Conservation (phyloP, 208 protist genomes). For the Tritrichomonas foetus region DNA sequence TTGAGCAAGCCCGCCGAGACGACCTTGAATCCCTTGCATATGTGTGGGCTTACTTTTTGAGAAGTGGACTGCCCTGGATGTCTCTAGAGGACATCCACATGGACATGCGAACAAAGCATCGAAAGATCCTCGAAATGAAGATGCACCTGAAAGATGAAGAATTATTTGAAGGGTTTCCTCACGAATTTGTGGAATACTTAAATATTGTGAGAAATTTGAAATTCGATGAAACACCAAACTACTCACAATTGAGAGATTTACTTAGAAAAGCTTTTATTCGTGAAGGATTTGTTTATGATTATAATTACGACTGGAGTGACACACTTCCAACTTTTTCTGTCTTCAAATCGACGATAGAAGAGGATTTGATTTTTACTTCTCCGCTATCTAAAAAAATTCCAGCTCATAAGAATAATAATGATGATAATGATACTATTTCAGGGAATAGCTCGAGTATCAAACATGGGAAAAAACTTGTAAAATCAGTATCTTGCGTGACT, state of each 20-base stretch:
- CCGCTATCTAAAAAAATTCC: too few species aligned
- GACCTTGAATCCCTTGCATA: constrained; percentile 22
- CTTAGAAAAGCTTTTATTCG: not conserved
- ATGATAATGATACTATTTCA: too few species aligned
- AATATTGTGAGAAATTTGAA: not conserved
- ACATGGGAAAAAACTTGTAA: too few species aligned
- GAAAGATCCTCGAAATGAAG: not conserved
- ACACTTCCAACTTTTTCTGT: too few species aligned
- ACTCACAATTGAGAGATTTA: not conserved
- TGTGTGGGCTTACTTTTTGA: constrained; percentile 10
- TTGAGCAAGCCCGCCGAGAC: not conserved
- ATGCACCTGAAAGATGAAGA: not conserved
- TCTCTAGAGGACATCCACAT: not conserved
- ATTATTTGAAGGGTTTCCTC: not conserved
- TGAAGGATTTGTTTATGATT: not conserved
- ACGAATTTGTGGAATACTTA: constrained; percentile 23
- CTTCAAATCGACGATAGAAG: too few species aligned
- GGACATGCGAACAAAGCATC: not conserved
- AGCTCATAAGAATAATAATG: too few species aligned
- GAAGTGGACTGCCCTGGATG: not conserved
- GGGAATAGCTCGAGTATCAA: too few species aligned
- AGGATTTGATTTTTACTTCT: too few species aligned
- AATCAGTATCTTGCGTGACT: too few species aligned
- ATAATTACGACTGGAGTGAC: constrained; percentile 21
- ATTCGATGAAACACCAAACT: constrained; percentile 16